Percentiles rank a stretch among this genome's conserved stretches.
Evolutionary conservation across 2,329 filamentous ascomycete genomes (phyloP).

Genomic region (Alternaria sp.): DNA sequence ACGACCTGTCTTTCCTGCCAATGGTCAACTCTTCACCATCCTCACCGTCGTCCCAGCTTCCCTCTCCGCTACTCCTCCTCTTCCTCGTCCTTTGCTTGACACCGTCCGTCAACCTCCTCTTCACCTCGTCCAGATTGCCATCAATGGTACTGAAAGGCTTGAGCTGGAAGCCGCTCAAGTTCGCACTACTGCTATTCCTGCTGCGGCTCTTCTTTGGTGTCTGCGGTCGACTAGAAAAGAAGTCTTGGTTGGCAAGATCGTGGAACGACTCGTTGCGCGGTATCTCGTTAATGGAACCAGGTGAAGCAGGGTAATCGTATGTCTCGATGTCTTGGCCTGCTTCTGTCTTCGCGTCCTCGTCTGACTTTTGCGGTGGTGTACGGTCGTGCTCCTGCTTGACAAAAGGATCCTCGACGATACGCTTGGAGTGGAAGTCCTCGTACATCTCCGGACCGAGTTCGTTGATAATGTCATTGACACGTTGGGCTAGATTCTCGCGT

Average conservation of each 20-base stretch:
- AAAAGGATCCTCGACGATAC: slow-evolving; percentile 52
- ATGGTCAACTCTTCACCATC: slow-evolving; percentile 37
- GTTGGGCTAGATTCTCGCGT: slow-evolving; percentile 76
- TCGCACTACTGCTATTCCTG: slow-evolving; percentile 65
- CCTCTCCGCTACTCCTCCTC: slow-evolving; percentile 53
- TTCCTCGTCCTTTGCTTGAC: slow-evolving; percentile 80
- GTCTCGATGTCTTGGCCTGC: slow-evolving; percentile 30
- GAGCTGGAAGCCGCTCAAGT: slow-evolving; percentile 70
- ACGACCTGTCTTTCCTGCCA: slow-evolving; percentile 25
- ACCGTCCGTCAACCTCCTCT: slow-evolving; percentile 81
- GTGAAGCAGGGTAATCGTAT: slow-evolving; percentile 40
- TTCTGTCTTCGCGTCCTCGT: slow-evolving; percentile 26
- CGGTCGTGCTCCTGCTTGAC: slow-evolving; percentile 26
- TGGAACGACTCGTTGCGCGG: slow-evolving; percentile 94
- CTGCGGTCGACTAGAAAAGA: slow-evolving; percentile 90
- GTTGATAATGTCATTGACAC: slow-evolving; percentile 94
- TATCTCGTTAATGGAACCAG: slow-evolving; percentile 33
- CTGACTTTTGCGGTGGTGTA: slow-evolving; percentile 35
- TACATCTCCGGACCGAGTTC: slow-evolving; percentile 95
- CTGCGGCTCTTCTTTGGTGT: slow-evolving; percentile 78
- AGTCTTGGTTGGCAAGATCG: slow-evolving; percentile 84
- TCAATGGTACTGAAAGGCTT: slow-evolving; percentile 74
- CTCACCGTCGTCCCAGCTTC: slow-evolving; percentile 33
- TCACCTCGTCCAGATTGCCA: slow-evolving; percentile 81
- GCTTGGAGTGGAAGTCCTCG: slow-evolving; percentile 72